These are phyloP conservation scores for Zygosaccharomyces lentus DNA, from an alignment of 805 yeast genomes.

Conservation along the genomic window DNA sequence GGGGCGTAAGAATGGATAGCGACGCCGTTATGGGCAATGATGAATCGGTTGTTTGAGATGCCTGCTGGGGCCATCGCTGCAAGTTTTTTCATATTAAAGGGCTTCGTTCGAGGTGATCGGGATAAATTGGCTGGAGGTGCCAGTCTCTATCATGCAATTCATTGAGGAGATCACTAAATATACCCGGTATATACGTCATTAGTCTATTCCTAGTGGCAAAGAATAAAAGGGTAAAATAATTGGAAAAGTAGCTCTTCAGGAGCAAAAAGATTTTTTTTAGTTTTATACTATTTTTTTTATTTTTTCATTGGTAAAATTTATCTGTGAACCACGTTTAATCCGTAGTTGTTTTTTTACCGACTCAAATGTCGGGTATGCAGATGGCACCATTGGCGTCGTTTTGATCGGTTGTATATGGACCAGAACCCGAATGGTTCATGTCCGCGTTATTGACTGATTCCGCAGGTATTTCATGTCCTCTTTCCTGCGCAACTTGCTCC, in stretches of 20 bases:
- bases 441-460: constrained; percentile 1
- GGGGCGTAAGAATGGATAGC: background rate
- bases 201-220: background rate
- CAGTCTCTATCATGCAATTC: background rate
- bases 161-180: background rate
- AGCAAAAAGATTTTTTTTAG: background rate
- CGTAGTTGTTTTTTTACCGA: background rate
- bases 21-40: background rate
- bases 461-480: constrained; percentile 11
- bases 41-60: background rate
- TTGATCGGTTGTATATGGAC: constrained; percentile 14
- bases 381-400: constrained; percentile 25
- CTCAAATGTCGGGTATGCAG: constrained; percentile 22
- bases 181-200: background rate
- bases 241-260: background rate
- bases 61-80: background rate
- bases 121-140: background rate
- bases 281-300: background rate
- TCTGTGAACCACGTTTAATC: background rate
- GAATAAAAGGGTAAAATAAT: background rate
- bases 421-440: background rate
- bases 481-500: constrained; percentile 50
- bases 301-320: background rate
- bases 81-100: constrained; percentile 4
- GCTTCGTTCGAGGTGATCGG: background rate